A percentile compares a stretch with the other conserved stretches of the same genome.
These are phyloP conservation scores for Fremontodendron californicum DNA, from an alignment of 345 rosid genomes.

Conservation along the genomic window DNA sequence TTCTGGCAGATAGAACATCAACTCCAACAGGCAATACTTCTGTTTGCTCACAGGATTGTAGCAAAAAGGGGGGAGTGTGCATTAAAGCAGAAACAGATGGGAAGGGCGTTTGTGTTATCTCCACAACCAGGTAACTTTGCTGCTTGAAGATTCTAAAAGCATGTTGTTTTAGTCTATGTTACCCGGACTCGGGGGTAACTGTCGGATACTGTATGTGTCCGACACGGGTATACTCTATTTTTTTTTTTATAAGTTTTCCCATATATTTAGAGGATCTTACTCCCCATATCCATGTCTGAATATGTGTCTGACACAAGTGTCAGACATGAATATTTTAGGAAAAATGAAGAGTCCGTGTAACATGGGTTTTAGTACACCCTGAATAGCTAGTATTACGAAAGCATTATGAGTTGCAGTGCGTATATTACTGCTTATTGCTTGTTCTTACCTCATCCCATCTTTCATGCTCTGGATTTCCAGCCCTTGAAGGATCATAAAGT, in stretches of 20 bases:
- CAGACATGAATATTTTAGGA: too few relatives aligned
- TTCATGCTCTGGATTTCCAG: not conserved
- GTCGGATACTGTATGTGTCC: too few relatives aligned
- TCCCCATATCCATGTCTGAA: too few relatives aligned
- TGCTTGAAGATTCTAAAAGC: conserved; percentile 3
- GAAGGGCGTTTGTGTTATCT: conserved; percentile 67
- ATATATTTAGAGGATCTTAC: too few relatives aligned
- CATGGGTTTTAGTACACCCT: too few relatives aligned
- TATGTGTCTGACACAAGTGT: too few relatives aligned
- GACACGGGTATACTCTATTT: too few relatives aligned
- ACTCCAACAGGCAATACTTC: conserved; percentile 33
- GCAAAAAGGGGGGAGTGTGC: conserved; percentile 56
- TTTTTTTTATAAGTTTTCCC: too few relatives aligned
- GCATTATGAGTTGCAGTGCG: not conserved
- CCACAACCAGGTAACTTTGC: conserved; percentile 72
- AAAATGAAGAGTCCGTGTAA: too few relatives aligned
- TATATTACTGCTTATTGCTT: not conserved
- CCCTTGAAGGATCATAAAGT: not conserved
- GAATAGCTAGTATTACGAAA: too few relatives aligned
- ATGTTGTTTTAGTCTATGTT: too few relatives aligned
- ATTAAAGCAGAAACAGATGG: conserved; percentile 61
- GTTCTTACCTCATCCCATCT: not conserved
- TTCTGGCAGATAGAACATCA: conserved; percentile 87
- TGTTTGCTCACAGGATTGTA: conserved; percentile 61
- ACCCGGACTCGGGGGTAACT: too few relatives aligned